Evolutionary conservation across 768 basidiomycete species (phyloP), one percentile per base, ranked within the genome.

Genomic region (Phlebiopsis gigantea): DNA sequence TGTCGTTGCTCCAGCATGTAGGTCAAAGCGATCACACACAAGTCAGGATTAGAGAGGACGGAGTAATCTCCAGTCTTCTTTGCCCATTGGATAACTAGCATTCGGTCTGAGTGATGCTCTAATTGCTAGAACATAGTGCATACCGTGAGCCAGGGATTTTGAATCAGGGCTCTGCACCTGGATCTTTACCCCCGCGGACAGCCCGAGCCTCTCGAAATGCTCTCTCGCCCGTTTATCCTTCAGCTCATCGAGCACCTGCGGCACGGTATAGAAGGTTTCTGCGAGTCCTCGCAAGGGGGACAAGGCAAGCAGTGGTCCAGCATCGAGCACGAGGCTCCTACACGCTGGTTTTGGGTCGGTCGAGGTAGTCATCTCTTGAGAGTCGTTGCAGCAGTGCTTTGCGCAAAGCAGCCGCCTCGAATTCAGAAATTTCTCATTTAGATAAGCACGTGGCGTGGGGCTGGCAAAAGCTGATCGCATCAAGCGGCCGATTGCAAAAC

Each of bases 61-160:
- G 90, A 76, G 68, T 93, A 95, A 72, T 99, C 97, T 68, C 97
- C 97, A 0, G 96, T 96, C 77, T 91, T 91, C 77, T 93, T 96
- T 3, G 97, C 92, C 71, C 85, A 87, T 59, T 88, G 87, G 55
- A 89, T 90, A 4, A 96, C 97, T 98, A 66, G 24, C 65, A 57
- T 52, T 60, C 54, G 54, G 24, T 21, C 19, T 54, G 15, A 57
- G 28, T 43, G 57, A 51, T 60, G 26, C 34, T 39, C 2, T 12
- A 10, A 39, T 3, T 9, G 34, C 2, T 17, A 41, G 30, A 30
- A 52, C 14, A 24, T 12, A 14, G 3, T 14, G 24, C 79, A 47
- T 56, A 85, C 85, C 83, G 63, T 82, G 78, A 57, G 81, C 70
- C 67, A 97, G 65, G 26, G 91, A 85, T 1, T 79, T 72, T 50